A percentile compares a stretch with the other conserved stretches of the same genome.
Conservation (phyloP, 2,329 filamentous ascomycete species). For the Mycosphaerella sp. region DNA sequence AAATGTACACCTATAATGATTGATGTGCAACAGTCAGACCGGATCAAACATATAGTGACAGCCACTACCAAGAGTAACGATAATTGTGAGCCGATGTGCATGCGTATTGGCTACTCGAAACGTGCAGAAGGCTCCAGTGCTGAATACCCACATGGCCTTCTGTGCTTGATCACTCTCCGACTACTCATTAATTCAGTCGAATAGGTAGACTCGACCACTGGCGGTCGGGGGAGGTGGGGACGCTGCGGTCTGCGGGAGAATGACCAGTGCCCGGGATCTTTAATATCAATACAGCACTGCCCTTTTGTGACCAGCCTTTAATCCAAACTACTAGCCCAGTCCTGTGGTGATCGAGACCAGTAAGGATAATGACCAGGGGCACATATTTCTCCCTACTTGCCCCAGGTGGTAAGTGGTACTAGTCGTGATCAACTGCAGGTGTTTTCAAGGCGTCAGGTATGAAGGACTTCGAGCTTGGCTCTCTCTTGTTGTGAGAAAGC, state of each 20-base stretch:
- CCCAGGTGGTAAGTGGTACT: slow-evolving; percentile 54
- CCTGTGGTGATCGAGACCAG: slow-evolving; percentile 54
- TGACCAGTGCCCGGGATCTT: slow-evolving; percentile 56
- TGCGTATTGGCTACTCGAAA: slow-evolving; percentile 55
- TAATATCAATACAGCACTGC: slow-evolving; percentile 47
- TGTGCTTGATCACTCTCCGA: slow-evolving; percentile 44
- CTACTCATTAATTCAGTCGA: slow-evolving; percentile 50
- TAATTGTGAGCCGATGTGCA: slow-evolving; percentile 45
- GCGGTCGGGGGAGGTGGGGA: slow-evolving; percentile 48
- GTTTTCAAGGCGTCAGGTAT: slow-evolving; percentile 43
- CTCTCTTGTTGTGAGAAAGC: slow-evolving; percentile 18
- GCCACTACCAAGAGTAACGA: slow-evolving; percentile 51
- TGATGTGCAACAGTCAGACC: slow-evolving; percentile 50
- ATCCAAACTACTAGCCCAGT: slow-evolving; percentile 51
- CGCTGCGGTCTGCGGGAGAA: slow-evolving; percentile 45
- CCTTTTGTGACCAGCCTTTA: slow-evolving; percentile 45
- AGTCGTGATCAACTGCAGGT: slow-evolving; percentile 46
- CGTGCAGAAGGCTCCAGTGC: slow-evolving; percentile 55
- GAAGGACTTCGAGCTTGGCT: slow-evolving; percentile 35
- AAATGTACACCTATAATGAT: slow-evolving; percentile 56
- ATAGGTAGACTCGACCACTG: slow-evolving; percentile 49
- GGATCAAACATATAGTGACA: slow-evolving; percentile 54
- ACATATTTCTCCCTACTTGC: slow-evolving; percentile 41
- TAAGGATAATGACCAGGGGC: slow-evolving; percentile 52
- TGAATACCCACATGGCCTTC: slow-evolving; percentile 52